Evolutionary conservation across 2,329 filamentous ascomycete genomes (phyloP).

Genomic region (Aspergillus sp.): DNA sequence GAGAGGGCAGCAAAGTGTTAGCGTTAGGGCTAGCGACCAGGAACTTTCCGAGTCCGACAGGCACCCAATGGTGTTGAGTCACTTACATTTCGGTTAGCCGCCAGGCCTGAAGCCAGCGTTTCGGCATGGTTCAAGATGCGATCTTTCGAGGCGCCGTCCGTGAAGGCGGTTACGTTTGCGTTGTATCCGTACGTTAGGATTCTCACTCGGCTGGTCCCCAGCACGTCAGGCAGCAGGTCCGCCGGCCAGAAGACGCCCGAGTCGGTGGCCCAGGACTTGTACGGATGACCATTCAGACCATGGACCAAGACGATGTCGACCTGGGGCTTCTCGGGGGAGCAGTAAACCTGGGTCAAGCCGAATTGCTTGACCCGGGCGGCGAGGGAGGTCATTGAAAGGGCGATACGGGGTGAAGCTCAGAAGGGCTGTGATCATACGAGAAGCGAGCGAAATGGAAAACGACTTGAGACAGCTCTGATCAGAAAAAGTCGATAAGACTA

Average conservation of each 20-base stretch:
- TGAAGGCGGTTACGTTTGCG: conserved; percentile 58
- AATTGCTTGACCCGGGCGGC: conserved; percentile 34
- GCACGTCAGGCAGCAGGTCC: conserved; percentile 63
- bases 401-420: not conserved
- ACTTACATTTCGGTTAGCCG: conserved; percentile 58
- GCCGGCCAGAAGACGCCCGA: conserved; percentile 66
- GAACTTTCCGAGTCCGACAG: not conserved
- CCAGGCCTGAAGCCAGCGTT: conserved; percentile 63
- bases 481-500: not conserved
- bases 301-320: conserved; percentile 67
- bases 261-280: conserved; percentile 61
- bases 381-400: conserved; percentile 20
- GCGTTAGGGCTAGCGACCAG: too few relatives aligned
- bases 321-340: conserved; percentile 35
- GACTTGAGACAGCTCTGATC: not conserved
- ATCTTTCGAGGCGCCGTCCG: conserved; percentile 58
- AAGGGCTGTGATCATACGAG: not conserved
- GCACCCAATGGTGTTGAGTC: not conserved
- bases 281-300: conserved; percentile 65
- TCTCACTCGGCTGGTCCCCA: conserved; percentile 60
- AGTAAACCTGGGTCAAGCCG: conserved; percentile 44
- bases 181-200: conserved; percentile 75
- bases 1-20: not conserved
- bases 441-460: not conserved
- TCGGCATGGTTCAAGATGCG: conserved; percentile 72